Evolutionary conservation across 2,329 filamentous ascomycete species (phyloP).

Genomic region (Bipolaris zeicola): DNA sequence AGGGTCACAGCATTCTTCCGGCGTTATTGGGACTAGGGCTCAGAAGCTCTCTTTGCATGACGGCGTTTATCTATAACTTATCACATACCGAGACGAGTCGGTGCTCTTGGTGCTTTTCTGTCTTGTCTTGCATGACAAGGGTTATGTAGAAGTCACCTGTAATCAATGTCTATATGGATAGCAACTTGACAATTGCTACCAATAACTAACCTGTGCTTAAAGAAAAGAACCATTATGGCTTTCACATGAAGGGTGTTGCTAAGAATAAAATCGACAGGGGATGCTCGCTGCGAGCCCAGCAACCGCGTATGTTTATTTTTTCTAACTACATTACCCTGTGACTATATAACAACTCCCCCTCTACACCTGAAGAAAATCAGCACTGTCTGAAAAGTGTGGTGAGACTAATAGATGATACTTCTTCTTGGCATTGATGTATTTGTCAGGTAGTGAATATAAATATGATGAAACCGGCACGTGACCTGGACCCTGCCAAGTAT

Average conservation of each 20-base stretch:
- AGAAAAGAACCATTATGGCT: neutral
- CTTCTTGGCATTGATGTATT: no score
- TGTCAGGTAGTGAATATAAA: no score
- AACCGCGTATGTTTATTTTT: no score
- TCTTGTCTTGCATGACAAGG: neutral
- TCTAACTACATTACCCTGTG: no score
- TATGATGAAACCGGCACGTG: conserved; percentile 6
- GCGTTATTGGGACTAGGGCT: neutral
- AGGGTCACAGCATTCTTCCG: conserved; percentile 8
- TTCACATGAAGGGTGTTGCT: neutral
- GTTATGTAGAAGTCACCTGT: neutral
- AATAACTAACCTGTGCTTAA: neutral
- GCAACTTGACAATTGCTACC: neutral
- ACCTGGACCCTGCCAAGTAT: conserved; percentile 12
- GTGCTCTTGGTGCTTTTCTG: neutral
- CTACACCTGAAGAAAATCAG: no score
- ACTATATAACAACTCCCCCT: no score
- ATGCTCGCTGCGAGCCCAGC: no score
- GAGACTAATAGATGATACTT: no score
- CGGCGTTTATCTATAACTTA: conserved; percentile 1
- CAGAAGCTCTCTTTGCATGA: neutral
- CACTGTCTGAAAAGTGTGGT: no score
- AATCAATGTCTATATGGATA: neutral
- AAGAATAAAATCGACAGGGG: no score
- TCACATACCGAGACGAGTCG: neutral